These are phyloP conservation scores for Lipomyces starkeyi DNA, from an alignment of 805 yeast genomes.

Conservation along the genomic window DNA sequence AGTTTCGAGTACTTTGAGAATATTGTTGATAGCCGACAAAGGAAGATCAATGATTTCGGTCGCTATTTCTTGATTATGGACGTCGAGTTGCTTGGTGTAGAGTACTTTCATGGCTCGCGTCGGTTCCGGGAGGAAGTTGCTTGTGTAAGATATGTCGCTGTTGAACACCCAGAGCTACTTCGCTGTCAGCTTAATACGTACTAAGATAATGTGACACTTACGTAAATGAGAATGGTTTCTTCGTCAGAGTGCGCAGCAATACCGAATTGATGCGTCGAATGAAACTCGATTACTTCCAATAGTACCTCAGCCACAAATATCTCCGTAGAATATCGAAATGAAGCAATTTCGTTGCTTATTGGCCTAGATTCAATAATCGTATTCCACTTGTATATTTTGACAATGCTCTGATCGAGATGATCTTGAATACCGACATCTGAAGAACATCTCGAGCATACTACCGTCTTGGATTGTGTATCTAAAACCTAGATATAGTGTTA, in stretches of 20 bases:
- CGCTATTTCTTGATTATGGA: conserved; percentile 1
- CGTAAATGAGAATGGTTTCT: conserved; percentile 9
- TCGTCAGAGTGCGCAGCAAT: conserved; percentile 33
- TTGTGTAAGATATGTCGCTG: conserved; percentile 47
- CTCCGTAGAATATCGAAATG: conserved; percentile 9
- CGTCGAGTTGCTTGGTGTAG: conserved; percentile 44
- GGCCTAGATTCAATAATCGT: conserved; percentile 45
- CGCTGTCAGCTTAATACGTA: background rate
- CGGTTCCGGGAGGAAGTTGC: conserved; percentile 37
- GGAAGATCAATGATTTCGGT: conserved; percentile 51
- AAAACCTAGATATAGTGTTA: background rate
- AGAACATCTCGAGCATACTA: conserved; percentile 9
- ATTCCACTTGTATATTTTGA: conserved; percentile 64
- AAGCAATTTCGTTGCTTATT: background rate
- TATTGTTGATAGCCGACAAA: conserved; percentile 43
- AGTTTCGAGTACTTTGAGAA: conserved; percentile 43
- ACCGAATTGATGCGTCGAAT: conserved; percentile 50
- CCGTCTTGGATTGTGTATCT: background rate
- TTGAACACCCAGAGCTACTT: conserved; percentile 58
- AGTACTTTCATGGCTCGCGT: conserved; percentile 53
- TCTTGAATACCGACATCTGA: conserved; percentile 5
- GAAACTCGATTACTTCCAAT: conserved; percentile 52
- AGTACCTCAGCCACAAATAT: conserved; percentile 44
- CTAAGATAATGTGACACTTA: conserved; percentile 12
- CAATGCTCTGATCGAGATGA: background rate